Evolutionary conservation across 2,329 filamentous ascomycete genomes (phyloP).

Genomic region (Kalaharituber pfeilii): DNA sequence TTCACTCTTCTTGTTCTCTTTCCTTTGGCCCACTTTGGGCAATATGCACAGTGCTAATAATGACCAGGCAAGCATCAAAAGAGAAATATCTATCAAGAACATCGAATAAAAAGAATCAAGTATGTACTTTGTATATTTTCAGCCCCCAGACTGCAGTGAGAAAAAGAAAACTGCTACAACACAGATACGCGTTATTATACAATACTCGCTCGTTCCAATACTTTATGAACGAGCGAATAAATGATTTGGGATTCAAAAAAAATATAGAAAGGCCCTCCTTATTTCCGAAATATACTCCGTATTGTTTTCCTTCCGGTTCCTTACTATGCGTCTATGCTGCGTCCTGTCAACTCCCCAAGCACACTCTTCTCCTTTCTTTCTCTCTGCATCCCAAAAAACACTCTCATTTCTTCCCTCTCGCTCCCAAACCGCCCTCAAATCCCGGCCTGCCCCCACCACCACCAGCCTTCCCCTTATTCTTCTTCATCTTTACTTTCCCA

Average conservation of each 20-base stretch:
- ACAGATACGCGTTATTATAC: neutral
- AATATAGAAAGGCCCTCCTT: neutral
- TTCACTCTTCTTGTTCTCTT: too few species aligned
- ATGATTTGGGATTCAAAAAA: neutral
- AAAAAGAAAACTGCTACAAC: too few species aligned
- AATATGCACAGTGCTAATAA: too few species aligned
- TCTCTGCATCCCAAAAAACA: slow-evolving; percentile 16
- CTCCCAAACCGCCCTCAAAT: slow-evolving; percentile 38
- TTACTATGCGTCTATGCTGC: neutral
- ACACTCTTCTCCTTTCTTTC: neutral
- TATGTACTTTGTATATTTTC: too few species aligned
- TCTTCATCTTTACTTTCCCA: slow-evolving; percentile 37
- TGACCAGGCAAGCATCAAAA: too few species aligned
- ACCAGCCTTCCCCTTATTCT: slow-evolving; percentile 24
- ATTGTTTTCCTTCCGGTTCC: neutral
- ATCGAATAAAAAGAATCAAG: neutral
- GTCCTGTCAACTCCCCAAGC: neutral
- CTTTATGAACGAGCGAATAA: neutral
- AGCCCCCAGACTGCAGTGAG: too few species aligned
- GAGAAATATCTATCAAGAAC: neutral
- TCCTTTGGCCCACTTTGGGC: too few species aligned
- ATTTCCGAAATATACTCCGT: too few species aligned
- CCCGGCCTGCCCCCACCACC: slow-evolving; percentile 35
- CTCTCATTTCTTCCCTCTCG: slow-evolving; percentile 4
- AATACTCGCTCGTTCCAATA: neutral